phyloP scores from a whole-genome alignment of 352 stramenopile species.

The Globisporangium viniferum region DNA sequence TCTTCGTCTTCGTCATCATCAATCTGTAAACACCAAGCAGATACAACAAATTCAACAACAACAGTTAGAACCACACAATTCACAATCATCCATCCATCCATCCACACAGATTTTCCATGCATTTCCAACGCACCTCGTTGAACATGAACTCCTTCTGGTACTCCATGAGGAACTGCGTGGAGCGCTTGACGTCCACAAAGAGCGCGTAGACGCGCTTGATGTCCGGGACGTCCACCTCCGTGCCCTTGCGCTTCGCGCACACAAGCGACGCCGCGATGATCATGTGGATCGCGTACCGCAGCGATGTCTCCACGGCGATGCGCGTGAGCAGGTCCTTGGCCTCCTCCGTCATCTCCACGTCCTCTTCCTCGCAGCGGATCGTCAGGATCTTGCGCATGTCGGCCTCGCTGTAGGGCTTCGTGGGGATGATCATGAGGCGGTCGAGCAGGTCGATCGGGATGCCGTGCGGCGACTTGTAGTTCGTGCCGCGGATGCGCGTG shows the following conservation, averaged over 20 bases:
- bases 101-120: neutral
- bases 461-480: constrained; percentile 98
- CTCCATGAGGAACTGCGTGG: constrained; percentile 99
- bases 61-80: neutral
- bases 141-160: constrained; percentile 99
- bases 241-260: constrained; percentile 92
- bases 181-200: constrained; percentile 98
- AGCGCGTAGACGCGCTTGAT: constrained; percentile 96
- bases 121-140: constrained; percentile 85
- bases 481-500: constrained; percentile 97
- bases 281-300: constrained; percentile 99
- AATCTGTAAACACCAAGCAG: constrained; percentile 21
- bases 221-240: constrained; percentile 85
- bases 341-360: constrained; percentile 98
- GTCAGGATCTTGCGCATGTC: constrained; percentile 97
- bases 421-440: constrained; percentile 98
- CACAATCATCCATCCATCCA: neutral
- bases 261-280: constrained; percentile 97
- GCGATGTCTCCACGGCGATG: constrained; percentile 97
- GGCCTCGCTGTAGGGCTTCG: constrained; percentile 93
- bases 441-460: constrained; percentile 99
- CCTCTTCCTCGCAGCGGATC: constrained; percentile 97
- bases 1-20: constrained; percentile 41
- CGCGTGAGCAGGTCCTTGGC: constrained; percentile 96
- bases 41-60: neutral